Conservation (phyloP, 257 asterid species). For the Lycium barbarum region DNA sequence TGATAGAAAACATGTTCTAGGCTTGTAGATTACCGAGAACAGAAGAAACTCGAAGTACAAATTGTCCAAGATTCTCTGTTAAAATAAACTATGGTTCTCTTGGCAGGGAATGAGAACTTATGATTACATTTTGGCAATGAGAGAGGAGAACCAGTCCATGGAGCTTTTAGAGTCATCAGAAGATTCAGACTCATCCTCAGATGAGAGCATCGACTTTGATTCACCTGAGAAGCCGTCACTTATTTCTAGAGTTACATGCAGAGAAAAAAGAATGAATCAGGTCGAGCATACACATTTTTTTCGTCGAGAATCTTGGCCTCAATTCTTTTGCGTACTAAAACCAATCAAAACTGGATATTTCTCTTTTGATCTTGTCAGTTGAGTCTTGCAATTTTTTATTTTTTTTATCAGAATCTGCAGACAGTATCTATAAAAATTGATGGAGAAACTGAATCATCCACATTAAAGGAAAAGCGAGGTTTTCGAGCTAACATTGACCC, state of each 20-base stretch:
- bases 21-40: conserved; percentile 3
- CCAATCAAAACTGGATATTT: conserved; percentile 17
- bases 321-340: background rate
- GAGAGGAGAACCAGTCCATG: conserved; percentile 69
- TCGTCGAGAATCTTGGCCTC: conserved; percentile 7
- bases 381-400: background rate
- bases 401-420: conserved; percentile 55
- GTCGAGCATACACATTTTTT: conserved; percentile 36
- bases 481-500: conserved; percentile 91
- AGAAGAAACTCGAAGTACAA: background rate
- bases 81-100: conserved; percentile 12
- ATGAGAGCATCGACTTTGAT: conserved; percentile 58
- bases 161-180: conserved; percentile 68
- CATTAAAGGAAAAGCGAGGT: conserved; percentile 60
- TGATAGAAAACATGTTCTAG: background rate
- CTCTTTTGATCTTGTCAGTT: background rate
- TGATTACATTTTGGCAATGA: conserved; percentile 94
- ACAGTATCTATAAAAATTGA: conserved; percentile 80
- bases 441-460: conserved; percentile 55
- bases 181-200: conserved; percentile 80
- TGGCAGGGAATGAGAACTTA: conserved; percentile 96
- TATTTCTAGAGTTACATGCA: conserved; percentile 52
- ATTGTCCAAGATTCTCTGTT: conserved; percentile 13
- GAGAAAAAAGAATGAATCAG: conserved; percentile 58
- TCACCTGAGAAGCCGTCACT: conserved; percentile 66